A percentile compares a stretch with the other conserved stretches of the same genome.
These are phyloP conservation scores for Arthrobotrys entomopaga DNA, from an alignment of 2,329 filamentous ascomycete genomes.

Conservation along the genomic window DNA sequence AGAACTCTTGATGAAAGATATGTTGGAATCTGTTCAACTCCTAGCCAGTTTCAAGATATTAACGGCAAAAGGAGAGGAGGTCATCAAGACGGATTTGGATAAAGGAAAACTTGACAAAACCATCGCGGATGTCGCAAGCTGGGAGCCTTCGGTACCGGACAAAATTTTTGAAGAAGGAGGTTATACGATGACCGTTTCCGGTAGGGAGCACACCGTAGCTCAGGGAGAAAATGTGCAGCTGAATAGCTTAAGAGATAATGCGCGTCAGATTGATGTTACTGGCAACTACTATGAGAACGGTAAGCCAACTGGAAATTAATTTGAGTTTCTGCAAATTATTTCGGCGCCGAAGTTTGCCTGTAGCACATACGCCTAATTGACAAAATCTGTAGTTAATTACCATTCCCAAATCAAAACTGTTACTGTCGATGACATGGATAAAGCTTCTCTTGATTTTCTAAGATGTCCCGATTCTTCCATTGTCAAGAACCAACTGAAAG, in stretches of 20 bases:
- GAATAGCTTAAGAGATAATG: too few relatives aligned
- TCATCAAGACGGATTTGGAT: background rate
- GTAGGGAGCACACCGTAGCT: too few relatives aligned
- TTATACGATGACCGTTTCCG: too few relatives aligned
- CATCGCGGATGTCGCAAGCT: slow-evolving; percentile 17
- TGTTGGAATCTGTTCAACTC: slow-evolving; percentile 15
- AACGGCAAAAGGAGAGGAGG: background rate
- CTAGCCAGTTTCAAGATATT: slow-evolving; percentile 10
- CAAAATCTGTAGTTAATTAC: background rate
- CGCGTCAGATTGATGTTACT: background rate
- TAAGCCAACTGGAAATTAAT: too few relatives aligned
- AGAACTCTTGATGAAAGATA: slow-evolving; percentile 20
- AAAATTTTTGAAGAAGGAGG: background rate
- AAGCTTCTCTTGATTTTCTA: slow-evolving; percentile 24
- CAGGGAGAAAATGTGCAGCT: too few relatives aligned
- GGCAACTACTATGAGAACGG: too few relatives aligned
- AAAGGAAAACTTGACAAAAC: slow-evolving; percentile 7
- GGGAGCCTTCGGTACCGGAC: slow-evolving; percentile 23
- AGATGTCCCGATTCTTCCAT: slow-evolving; percentile 51
- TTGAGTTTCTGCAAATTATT: too few relatives aligned
- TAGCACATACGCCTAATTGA: background rate
- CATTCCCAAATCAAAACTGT: background rate
- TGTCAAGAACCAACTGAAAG: slow-evolving; percentile 55
- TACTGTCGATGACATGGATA: background rate
- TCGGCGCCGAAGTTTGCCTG: too few relatives aligned